Conservation (phyloP, 352 stramenopile species). For the Sclerospora graminicola region DNA sequence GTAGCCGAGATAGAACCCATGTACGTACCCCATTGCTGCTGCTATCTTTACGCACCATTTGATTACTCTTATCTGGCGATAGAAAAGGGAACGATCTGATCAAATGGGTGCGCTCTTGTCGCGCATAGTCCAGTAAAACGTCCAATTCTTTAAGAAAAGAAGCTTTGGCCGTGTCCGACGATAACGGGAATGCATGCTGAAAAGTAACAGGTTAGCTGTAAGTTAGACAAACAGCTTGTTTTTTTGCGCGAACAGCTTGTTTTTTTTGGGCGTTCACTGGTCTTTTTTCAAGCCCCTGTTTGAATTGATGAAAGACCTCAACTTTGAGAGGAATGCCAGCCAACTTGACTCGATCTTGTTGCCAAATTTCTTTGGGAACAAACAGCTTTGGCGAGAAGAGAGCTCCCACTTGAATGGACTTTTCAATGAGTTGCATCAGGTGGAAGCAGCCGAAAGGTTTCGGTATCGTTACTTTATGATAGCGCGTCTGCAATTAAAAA, state of each 20-base stretch:
- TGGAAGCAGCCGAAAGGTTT: constrained; percentile 65
- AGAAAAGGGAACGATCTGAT: constrained; percentile 58
- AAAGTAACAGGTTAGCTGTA: background rate
- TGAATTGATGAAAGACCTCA: constrained; percentile 56
- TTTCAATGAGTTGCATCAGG: constrained; percentile 73
- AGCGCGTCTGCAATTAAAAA: constrained; percentile 27
- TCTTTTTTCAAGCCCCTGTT: constrained; percentile 59
- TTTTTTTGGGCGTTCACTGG: constrained; percentile 36
- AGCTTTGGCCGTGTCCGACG: constrained; percentile 31
- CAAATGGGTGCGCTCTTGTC: constrained; percentile 35
- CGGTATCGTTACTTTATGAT: constrained; percentile 40
- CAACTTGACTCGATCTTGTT: constrained; percentile 57
- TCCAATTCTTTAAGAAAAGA: constrained; percentile 51
- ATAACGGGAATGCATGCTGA: constrained; percentile 47
- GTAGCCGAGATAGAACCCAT: background rate
- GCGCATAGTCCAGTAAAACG: constrained; percentile 36
- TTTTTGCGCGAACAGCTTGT: no score
- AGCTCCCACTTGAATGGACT: constrained; percentile 64
- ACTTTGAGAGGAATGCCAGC: constrained; percentile 49
- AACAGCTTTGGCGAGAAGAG: constrained; percentile 68
- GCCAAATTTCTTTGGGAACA: constrained; percentile 73
- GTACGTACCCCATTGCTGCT: constrained; percentile 11
- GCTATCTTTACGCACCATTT: constrained; percentile 5
- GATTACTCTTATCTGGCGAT: constrained; percentile 14
- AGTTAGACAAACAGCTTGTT: background rate